A percentile compares a stretch with the other conserved stretches of the same genome.
phyloP scores from a whole-genome alignment of 108 stramenopile genomes.

The Cyclotella sp. region DNA sequence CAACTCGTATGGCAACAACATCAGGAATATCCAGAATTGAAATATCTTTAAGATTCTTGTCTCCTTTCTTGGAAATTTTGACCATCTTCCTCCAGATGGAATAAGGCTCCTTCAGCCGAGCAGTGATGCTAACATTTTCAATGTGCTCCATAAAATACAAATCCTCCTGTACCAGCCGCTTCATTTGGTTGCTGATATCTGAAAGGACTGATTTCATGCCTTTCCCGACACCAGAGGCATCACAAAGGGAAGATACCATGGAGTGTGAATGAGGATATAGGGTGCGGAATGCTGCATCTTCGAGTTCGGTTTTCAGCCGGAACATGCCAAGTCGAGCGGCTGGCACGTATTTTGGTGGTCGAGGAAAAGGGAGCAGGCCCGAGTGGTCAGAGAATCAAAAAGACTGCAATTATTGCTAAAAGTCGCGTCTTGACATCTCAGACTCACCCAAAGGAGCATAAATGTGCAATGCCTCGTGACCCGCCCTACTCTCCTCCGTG shows the following conservation, averaged over 20 bases:
- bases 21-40: slow-evolving; percentile 79
- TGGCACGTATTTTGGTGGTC: not conserved
- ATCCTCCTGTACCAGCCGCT: slow-evolving; percentile 64
- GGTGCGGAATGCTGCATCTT: slow-evolving; percentile 83
- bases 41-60: slow-evolving; percentile 27
- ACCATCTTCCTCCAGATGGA: slow-evolving; percentile 85
- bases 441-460: slow-evolving; percentile 70
- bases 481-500: slow-evolving; percentile 53
- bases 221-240: slow-evolving; percentile 47
- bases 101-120: slow-evolving; percentile 84
- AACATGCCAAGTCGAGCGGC: slow-evolving; percentile 84
- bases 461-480: slow-evolving; percentile 82
- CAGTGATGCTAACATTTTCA: slow-evolving; percentile 65
- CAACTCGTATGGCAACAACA: slow-evolving; percentile 78
- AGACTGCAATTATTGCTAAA: not conserved
- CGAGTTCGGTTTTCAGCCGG: slow-evolving; percentile 87
- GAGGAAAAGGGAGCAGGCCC: not conserved
- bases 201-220: slow-evolving; percentile 65
- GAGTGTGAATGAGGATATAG: slow-evolving; percentile 73
- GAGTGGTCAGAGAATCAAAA: not conserved
- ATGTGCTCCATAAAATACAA: slow-evolving; percentile 61
- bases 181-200: slow-evolving; percentile 65
- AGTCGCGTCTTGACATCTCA: not conserved
- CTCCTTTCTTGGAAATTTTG: slow-evolving; percentile 61
- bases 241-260: slow-evolving; percentile 54